Evolutionary conservation across 305 asterid genomes (phyloP).

Genomic region (Euphrasia arctica): DNA sequence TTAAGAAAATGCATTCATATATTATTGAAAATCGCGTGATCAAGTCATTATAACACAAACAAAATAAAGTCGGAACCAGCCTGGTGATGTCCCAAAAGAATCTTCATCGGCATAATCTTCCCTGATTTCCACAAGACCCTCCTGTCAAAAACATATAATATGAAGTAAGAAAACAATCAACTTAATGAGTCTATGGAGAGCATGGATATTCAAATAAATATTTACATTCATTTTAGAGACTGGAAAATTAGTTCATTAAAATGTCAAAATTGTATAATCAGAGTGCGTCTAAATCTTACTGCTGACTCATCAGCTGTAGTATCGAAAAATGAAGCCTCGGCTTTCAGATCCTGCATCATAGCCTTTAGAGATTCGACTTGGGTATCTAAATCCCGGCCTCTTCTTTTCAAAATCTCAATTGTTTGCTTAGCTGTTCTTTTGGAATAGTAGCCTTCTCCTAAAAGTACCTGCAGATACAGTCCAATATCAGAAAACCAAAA

Average conservation of each 20-base stretch:
- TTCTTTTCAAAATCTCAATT: constrained; percentile 67
- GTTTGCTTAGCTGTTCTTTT: constrained; percentile 91
- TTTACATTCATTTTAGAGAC: background rate
- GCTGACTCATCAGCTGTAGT: constrained; percentile 68
- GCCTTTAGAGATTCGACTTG: constrained; percentile 71
- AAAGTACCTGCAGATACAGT: constrained; percentile 56
- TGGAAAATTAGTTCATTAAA: background rate
- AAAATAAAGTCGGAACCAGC: constrained; percentile 38
- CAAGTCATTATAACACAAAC: constrained; percentile 14
- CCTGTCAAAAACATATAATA: constrained; percentile 47
- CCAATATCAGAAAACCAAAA: constrained; percentile 24
- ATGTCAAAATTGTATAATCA: background rate
- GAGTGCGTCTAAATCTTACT: constrained; percentile 39
- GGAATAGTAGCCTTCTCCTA: constrained; percentile 84
- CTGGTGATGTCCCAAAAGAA: constrained; percentile 37
- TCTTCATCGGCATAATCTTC: constrained; percentile 72
- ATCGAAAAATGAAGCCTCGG: constrained; percentile 76
- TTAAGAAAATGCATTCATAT: background rate
- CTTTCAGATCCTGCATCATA: constrained; percentile 67
- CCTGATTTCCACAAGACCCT: constrained; percentile 82
- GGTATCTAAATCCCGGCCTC: constrained; percentile 61
- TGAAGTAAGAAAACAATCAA: background rate
- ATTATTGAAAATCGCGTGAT: constrained; percentile 11
- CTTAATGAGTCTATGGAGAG: background rate
- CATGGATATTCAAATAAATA: background rate